These are phyloP conservation scores for Tuber borchii DNA, from an alignment of 495 filamentous ascomycete species.

Conservation along the genomic window DNA sequence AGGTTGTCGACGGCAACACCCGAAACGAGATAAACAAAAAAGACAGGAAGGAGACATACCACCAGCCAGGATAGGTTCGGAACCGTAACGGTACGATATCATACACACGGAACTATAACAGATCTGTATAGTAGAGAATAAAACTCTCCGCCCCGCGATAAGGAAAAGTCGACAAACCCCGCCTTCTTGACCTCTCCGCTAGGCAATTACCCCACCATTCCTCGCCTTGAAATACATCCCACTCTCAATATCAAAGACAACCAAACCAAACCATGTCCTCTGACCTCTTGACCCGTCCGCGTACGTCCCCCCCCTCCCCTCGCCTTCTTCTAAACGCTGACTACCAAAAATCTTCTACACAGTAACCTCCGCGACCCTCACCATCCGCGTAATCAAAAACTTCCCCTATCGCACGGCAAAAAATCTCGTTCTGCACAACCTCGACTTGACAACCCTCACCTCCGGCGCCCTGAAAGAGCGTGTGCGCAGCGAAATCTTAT, in stretches of 20 bases:
- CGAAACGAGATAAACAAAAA: not conserved
- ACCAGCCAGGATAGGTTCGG: not conserved
- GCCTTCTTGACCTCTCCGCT: not conserved
- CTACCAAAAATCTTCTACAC: not conserved
- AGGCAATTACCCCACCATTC: not conserved
- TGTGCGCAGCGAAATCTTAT: slow-evolving; percentile 11
- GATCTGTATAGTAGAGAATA: not conserved
- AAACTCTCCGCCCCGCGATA: not conserved
- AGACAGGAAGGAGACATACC: not conserved
- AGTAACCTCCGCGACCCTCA: slow-evolving; percentile 41
- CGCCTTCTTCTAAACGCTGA: not conserved
- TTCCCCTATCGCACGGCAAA: slow-evolving; percentile 41
- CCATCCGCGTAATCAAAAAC: slow-evolving; percentile 41
- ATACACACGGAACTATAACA: not conserved
- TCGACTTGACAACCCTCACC: slow-evolving; percentile 39
- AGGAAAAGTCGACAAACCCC: not conserved
- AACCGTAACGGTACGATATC: not conserved
- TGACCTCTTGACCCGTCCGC: not conserved
- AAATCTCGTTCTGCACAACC: slow-evolving; percentile 39
- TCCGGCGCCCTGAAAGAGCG: slow-evolving; percentile 38
- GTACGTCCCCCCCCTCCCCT: not conserved
- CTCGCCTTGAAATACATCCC: not conserved
- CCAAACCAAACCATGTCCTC: slow-evolving; percentile 1
- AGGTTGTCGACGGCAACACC: not conserved
- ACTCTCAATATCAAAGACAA: not conserved